Evolutionary conservation across 805 yeast species (phyloP), one percentile per base, ranked within the genome.

Genomic region (Candida xyloterini): DNA sequence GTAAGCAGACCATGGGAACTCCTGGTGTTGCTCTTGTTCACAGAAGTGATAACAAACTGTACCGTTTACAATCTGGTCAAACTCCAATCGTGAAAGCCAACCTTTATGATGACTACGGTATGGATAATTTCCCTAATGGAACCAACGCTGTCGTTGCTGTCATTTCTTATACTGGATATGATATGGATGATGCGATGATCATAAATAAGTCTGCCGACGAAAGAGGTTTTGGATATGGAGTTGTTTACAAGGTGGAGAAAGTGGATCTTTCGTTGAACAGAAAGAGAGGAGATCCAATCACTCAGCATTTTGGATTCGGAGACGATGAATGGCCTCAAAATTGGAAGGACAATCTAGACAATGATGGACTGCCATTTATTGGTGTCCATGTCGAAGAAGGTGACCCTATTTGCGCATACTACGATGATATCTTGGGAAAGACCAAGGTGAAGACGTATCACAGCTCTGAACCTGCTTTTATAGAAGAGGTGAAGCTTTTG

Each of bases 111-210:
- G 95, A 89, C 27, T 93, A 90, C 59, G 99, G 98, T 31, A 82
- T 93, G 88, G 99, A 93, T 65, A 88, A 89, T 63, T 93, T 88
- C 79, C 99, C 99, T 51, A 93, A 93, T 60, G 99, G 99, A 62
- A 88, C 85, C 48, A 93, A 93, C 60, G 99, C 99, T 3, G 96
- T 93, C 44, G 99, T 93, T 48, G 99, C 99, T 0, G 99, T 93
- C 53, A 93, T 93, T 59, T 90, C 99, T 0, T 93, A 93, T 64
- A 93, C 99, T 1, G 99, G 99, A 54, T 93, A 93, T 61, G 99
- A 93, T 85, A 93, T 93, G 98, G 99, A 93, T 70, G 99, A 93
- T 66, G 99, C 99, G 60, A 91, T 93, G 98, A 93, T 93, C 57
- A 78, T 93, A 53, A 93, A 93, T 66, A 93, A 93, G 65, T 85